Evolutionary conservation across 169 alveolate species (phyloP).

Genomic region (Plasmodium gaboni): DNA sequence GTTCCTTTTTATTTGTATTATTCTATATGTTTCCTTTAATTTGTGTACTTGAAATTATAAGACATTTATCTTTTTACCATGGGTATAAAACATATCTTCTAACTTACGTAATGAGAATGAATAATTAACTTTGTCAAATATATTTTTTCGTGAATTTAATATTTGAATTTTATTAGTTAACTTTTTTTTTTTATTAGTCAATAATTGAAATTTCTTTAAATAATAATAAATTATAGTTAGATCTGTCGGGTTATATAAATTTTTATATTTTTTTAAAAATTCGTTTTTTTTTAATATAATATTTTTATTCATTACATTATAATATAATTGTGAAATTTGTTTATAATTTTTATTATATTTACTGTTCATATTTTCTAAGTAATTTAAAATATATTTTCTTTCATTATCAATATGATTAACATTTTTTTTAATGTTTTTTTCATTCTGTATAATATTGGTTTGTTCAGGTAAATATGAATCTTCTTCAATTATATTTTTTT

Average conservation of each 20-base stretch:
- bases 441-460: slow-evolving; percentile 12
- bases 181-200: slow-evolving; percentile 46
- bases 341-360: slow-evolving; percentile 61
- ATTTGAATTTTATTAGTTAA: slow-evolving; percentile 37
- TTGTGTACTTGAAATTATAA: slow-evolving; percentile 6
- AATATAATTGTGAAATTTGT: slow-evolving; percentile 43
- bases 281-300: slow-evolving; percentile 49
- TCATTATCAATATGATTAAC: slow-evolving; percentile 24
- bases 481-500: slow-evolving; percentile 63
- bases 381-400: slow-evolving; percentile 40
- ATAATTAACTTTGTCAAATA: slow-evolving; percentile 52
- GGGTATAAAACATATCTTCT: slow-evolving; percentile 65
- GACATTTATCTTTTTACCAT: slow-evolving; percentile 64
- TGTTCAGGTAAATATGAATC: slow-evolving; percentile 58
- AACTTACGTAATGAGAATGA: slow-evolving; percentile 49
- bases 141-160: slow-evolving; percentile 49
- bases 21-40: background rate
- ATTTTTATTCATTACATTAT: slow-evolving; percentile 57
- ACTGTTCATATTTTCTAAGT: slow-evolving; percentile 36
- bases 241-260: slow-evolving; percentile 55
- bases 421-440: slow-evolving; percentile 45
- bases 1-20: background rate
- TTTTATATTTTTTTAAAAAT: slow-evolving; percentile 63
- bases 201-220: slow-evolving; percentile 55
- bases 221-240: slow-evolving; percentile 55